phyloP scores from a whole-genome alignment of 305 asterid species.

The Ilex paraguariensis region DNA sequence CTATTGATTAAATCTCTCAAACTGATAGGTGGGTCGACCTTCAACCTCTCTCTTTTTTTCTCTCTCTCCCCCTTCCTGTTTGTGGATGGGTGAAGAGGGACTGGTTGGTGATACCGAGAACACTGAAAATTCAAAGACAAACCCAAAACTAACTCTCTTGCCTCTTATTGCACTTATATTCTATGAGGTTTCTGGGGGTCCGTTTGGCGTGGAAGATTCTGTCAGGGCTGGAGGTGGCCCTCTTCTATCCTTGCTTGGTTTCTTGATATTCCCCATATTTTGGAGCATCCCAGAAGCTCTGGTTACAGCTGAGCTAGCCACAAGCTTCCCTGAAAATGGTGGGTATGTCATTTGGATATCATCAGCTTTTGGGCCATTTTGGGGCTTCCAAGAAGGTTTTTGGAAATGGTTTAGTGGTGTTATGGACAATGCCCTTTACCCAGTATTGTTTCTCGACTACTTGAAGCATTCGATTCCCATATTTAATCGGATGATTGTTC shows the following conservation, averaged over 20 bases:
- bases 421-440: conserved; percentile 81
- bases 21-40: neutral
- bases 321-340: conserved; percentile 75
- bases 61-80: conserved; percentile 1
- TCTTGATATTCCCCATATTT: conserved; percentile 65
- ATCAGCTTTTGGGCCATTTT: conserved; percentile 73
- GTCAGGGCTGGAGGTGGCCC: conserved; percentile 77
- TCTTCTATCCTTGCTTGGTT: conserved; percentile 59
- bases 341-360: conserved; percentile 88
- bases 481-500: conserved; percentile 29
- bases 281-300: conserved; percentile 94
- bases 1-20: neutral
- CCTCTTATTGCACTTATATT: conserved; percentile 75
- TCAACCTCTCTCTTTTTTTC: neutral
- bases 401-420: conserved; percentile 93
- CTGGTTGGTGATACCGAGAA: conserved; percentile 18
- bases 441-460: conserved; percentile 71
- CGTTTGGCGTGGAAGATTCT: conserved; percentile 85
- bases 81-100: conserved; percentile 36
- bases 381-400: conserved; percentile 82
- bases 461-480: conserved; percentile 63
- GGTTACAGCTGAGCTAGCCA: conserved; percentile 75
- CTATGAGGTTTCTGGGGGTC: conserved; percentile 92
- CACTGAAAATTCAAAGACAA: conserved; percentile 19
- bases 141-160: conserved; percentile 53